Evolutionary conservation across 176 grass and related monocot genomes (phyloP).

Genomic region (Hsuehochloa calcarea): DNA sequence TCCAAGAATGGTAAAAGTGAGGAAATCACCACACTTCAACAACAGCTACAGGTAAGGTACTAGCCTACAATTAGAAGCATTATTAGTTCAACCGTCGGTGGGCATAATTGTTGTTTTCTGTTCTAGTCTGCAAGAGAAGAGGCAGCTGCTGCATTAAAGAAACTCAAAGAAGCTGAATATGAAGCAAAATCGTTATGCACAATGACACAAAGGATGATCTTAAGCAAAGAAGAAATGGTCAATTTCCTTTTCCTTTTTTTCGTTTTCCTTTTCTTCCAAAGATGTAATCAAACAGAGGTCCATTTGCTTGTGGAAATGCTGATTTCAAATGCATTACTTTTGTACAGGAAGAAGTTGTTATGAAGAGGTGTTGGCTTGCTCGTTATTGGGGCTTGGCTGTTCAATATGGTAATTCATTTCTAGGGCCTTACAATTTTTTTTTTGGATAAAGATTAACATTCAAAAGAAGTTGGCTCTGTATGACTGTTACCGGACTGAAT

Average conservation of each 20-base stretch:
- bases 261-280: conserved; percentile 17
- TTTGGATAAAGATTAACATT: not conserved
- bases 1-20: conserved; percentile 73
- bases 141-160: conserved; percentile 36
- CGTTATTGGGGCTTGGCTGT: conserved; percentile 88
- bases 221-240: conserved; percentile 93
- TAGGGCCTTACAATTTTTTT: not conserved
- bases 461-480: not conserved
- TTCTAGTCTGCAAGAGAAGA: conserved; percentile 70
- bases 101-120: conserved; percentile 28
- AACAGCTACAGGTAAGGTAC: conserved; percentile 69
- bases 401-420: conserved; percentile 61
- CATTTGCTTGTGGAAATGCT: not conserved
- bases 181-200: conserved; percentile 68
- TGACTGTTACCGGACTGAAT: too few relatives aligned
- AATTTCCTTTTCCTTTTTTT: conserved; percentile 25
- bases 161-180: conserved; percentile 70
- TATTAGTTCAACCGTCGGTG: conserved; percentile 12
- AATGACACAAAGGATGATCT: conserved; percentile 85
- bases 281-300: not conserved
- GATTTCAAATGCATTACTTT: conserved; percentile 23
- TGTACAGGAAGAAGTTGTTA: conserved; percentile 78
- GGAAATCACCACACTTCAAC: conserved; percentile 62
- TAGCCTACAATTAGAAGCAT: conserved; percentile 8
- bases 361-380: conserved; percentile 98